Percentiles rank a stretch among this genome's conserved stretches.
Conservation (phyloP, 495 filamentous ascomycete species). For the Penicillium malachiteum region DNA sequence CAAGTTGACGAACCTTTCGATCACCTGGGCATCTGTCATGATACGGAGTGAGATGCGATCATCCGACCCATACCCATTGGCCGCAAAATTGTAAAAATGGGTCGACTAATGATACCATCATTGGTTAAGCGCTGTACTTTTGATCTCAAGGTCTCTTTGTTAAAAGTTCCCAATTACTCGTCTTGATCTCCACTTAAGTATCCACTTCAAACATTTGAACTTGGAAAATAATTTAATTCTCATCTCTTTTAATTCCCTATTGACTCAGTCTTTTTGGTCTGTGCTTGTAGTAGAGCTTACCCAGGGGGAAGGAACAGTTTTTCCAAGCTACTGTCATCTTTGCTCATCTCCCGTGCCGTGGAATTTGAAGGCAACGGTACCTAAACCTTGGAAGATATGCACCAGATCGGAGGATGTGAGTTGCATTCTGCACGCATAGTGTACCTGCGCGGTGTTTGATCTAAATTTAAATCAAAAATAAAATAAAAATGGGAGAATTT, state of each 20-base stretch:
- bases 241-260: background rate
- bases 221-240: background rate
- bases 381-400: no score
- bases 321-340: conserved; percentile 24
- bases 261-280: conserved; percentile 1
- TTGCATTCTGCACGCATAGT: conserved; percentile 11
- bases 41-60: conserved; percentile 7
- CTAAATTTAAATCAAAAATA: background rate
- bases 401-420: background rate
- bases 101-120: conserved; percentile 10
- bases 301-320: conserved; percentile 21
- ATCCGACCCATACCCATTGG: background rate
- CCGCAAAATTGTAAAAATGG: conserved; percentile 9
- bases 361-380: background rate
- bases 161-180: background rate
- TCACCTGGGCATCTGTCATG: background rate
- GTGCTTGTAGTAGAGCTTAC: conserved; percentile 4
- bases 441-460: conserved; percentile 18
- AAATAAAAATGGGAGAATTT: background rate
- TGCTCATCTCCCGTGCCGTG: conserved; percentile 25
- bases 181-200: background rate
- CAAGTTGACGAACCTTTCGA: background rate
- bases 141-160: background rate
- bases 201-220: background rate
- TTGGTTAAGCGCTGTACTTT: conserved; percentile 27